Base-by-base conservation (phyloP, 1,284 basidiomycete species). In the Bjerkandera adusta region DNA sequence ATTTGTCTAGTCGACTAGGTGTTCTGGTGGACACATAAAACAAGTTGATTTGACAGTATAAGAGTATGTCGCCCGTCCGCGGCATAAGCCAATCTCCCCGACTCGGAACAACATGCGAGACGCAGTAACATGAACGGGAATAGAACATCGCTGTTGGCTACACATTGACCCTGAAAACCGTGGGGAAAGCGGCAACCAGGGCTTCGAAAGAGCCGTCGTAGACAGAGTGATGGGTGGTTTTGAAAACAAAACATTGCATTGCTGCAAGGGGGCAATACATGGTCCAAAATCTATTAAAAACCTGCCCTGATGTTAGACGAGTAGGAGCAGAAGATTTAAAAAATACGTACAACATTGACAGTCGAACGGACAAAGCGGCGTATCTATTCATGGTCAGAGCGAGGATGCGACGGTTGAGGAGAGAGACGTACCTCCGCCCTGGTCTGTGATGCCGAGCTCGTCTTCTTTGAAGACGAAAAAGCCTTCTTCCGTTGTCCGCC, bases 391-490 rank as follows among this genome's bases (percentile, higher is more conserved):
- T 46, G 62, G 58, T 60, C 56, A 36, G 40, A 25, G 32, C 33
- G 35, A 27, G 3, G 4, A 25, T 48, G 43, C 32, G 53, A 45
- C 42, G 29, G 26, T 48, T 21, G 40, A 49, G 46, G 10, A 42
- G 50, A 41, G 45, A 47, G 29, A 66, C 78, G 67, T 66, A 89
- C 91, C 89, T 65, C 92, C 92, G 39, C 85, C 86, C 52, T 80
- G 73, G 45, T 79, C 73, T 45, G 74, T 70, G 50, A 95, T 88
- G 11, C 83, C 80, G 10, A 95, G 77, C 57, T 94, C 92, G 55
- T 85, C 87, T 64, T 92, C 92, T 63, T 92, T 93, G 67, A 85
- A 95, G 29, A 95, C 81, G 26, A 71, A 64, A 70, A 79, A 94
- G 0, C 92, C 92, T 64, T 95, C 92, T 50, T 88, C 88, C 0